Base-by-base conservation (phyloP, 108 stramenopile species). In the Skeletonema marinoi region DNA sequence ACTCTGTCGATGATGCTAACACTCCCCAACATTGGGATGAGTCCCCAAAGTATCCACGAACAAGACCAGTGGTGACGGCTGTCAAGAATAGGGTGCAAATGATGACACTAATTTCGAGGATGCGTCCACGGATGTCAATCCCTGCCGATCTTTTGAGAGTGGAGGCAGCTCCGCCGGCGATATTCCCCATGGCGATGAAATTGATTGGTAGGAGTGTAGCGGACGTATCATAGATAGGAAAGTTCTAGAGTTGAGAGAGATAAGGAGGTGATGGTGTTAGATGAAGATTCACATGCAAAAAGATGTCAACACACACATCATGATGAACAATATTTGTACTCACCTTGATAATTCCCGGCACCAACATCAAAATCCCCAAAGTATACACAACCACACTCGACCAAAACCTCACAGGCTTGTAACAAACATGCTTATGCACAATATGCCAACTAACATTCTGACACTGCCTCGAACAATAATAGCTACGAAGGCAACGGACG, bases 371-470 rank as follows among this genome's bases (percentile, higher is more conserved):
- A 35, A 74, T 70, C 10, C 70, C 78, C 59, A 79, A 36, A 12
- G 84, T 84, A 66, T 93, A 93, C 6, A 93, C 86, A 13, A 85
- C 81, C 21, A 92, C 87, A 41, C 88, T 88, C 87, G 82, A 87
- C 82, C 88, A 88, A 73, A 89, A 91, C 60, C 92, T 86, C 50
- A 68, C 80, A 25, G 93, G 92, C 74, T 96, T 96, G 85, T 96
- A 96, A 84, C 96, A 96, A 30, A 96, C 87, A 74, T 96, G 93
- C 84, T 96, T 96, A 78, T 96, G 96, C 35, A 94, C 89, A 79
- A 96, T 92, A 70, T 96, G 96, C 96, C 96, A 96, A 51, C 90
- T 90, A 16, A 96, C 93, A 83, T 96, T 96, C 75, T 96, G 95
- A 75, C 96, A 96, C 58, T 96, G 93, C 29, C 96, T 70, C 41